A percentile compares a stretch with the other conserved stretches of the same genome.
These are phyloP conservation scores for Chlorella sp. DNA, from an alignment of 139 green algal genomes.

Conservation along the genomic window DNA sequence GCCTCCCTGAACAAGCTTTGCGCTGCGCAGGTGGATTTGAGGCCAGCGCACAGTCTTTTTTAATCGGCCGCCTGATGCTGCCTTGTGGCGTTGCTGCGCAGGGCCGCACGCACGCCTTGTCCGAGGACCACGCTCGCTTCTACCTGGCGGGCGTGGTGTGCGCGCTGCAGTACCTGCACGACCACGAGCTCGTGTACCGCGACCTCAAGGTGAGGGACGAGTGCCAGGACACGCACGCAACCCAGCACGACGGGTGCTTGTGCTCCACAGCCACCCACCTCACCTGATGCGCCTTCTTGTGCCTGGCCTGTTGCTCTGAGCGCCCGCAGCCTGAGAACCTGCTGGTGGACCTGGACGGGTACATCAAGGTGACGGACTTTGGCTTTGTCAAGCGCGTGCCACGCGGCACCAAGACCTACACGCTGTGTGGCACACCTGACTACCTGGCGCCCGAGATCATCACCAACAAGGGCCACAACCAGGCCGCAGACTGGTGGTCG, in stretches of 20 bases:
- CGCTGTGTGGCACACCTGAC: slow-evolving; percentile 91
- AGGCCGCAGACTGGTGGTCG: slow-evolving; percentile 90
- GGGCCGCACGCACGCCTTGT: slow-evolving; percentile 47
- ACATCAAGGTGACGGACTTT: slow-evolving; percentile 83
- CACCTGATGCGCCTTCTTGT: no score
- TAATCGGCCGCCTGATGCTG: no score
- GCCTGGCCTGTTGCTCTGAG: neutral
- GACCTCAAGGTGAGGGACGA: slow-evolving; percentile 21
- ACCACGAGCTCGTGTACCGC: slow-evolving; percentile 64
- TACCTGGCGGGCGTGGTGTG: slow-evolving; percentile 78
- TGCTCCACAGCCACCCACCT: no score
- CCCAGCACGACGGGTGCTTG: no score
- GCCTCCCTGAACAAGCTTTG: no score
- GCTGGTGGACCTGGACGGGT: slow-evolving; percentile 60
- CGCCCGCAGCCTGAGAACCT: slow-evolving; percentile 78
- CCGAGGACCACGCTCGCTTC: slow-evolving; percentile 77
- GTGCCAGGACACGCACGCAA: no score
- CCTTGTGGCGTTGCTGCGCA: no score
- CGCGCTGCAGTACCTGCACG: slow-evolving; percentile 82
- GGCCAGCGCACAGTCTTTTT: no score
- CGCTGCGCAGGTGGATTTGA: no score
- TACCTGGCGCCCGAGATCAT: slow-evolving; percentile 93
- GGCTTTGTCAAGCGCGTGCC: slow-evolving; percentile 82
- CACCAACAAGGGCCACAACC: slow-evolving; percentile 64
- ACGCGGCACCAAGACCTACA: slow-evolving; percentile 74